Evolutionary conservation across 140 eudicot genomes (phyloP).

Genomic region (Ambrosia hybrid): DNA sequence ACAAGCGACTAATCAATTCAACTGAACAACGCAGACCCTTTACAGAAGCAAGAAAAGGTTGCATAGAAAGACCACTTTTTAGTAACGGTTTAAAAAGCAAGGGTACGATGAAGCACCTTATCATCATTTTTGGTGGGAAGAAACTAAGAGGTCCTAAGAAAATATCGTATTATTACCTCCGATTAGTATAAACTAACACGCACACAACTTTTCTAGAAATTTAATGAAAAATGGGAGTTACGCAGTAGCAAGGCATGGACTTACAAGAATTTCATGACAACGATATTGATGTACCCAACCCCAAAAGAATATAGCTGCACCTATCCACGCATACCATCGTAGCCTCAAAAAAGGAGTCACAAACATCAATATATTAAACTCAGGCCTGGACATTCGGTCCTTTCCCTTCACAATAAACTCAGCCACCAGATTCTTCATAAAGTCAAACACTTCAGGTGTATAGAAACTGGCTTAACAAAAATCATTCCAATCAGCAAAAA

Average conservation of each 20-base stretch:
- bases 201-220: too few species aligned
- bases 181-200: too few species aligned
- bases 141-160: too few species aligned
- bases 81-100: too few species aligned
- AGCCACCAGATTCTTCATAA: conserved; percentile 39
- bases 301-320: conserved; percentile 74
- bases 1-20: too few species aligned
- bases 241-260: conserved; percentile 8
- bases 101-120: too few species aligned
- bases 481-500: conserved; percentile 13
- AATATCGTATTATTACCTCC: too few species aligned
- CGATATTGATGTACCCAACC: conserved; percentile 92
- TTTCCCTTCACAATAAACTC: conserved; percentile 75
- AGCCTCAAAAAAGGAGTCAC: conserved; percentile 61
- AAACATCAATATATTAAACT: conserved; percentile 52
- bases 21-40: too few species aligned
- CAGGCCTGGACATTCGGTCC: conserved; percentile 48
- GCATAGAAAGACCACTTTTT: too few species aligned
- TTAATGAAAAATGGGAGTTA: too few species aligned
- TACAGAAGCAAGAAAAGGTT: too few species aligned
- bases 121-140: too few species aligned
- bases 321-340: conserved; percentile 82
- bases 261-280: conserved; percentile 92
- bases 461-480: conserved; percentile 58
- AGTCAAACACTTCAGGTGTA: conserved; percentile 65